phyloP scores from a whole-genome alignment of 805 yeast species.

The Clavispora carvajalis region DNA sequence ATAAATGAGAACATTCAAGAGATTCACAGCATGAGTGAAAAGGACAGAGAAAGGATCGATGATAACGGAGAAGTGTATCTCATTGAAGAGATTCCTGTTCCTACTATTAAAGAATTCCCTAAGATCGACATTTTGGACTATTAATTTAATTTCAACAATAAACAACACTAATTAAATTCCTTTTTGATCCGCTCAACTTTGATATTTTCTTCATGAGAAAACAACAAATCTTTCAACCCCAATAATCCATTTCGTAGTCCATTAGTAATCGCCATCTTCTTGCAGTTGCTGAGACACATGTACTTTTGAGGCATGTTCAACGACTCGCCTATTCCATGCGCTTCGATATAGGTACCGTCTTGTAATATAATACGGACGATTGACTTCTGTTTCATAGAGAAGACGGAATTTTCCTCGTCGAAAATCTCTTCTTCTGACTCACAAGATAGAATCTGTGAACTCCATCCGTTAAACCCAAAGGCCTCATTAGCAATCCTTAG shows the following conservation, averaged over 20 bases:
- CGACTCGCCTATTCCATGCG: constrained; percentile 37
- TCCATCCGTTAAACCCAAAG: constrained; percentile 59
- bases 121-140: constrained; percentile 54
- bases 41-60: constrained; percentile 82
- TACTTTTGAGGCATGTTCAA: constrained; percentile 27
- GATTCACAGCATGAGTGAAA: constrained; percentile 75
- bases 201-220: constrained; percentile 20
- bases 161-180: background rate
- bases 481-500: constrained; percentile 43
- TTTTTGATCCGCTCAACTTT: background rate
- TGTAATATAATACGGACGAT: constrained; percentile 31
- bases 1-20: constrained; percentile 63
- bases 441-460: constrained; percentile 33
- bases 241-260: constrained; percentile 41
- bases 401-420: constrained; percentile 17
- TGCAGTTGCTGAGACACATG: constrained; percentile 33
- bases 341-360: constrained; percentile 40
- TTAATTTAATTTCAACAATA: constrained; percentile 18
- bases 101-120: constrained; percentile 61
- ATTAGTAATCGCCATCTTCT: constrained; percentile 45
- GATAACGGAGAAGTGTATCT: constrained; percentile 82
- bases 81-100: constrained; percentile 71
- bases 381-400: constrained; percentile 22
- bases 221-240: constrained; percentile 24
- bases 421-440: constrained; percentile 14